Conservation (phyloP, 2,329 filamentous ascomycete genomes). For the Fusarium dlaminii region DNA sequence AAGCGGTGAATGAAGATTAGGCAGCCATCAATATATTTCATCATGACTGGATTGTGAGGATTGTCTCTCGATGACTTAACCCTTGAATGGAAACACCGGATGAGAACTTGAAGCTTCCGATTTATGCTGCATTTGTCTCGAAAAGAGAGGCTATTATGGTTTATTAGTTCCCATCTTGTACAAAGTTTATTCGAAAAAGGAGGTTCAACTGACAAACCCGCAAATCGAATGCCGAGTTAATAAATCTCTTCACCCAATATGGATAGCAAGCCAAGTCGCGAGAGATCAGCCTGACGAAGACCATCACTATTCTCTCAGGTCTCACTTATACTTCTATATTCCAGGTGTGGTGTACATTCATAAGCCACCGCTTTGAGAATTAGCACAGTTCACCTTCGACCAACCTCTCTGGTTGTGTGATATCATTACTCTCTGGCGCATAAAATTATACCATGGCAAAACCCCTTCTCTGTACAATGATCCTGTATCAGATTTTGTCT, state of each 20-base stretch:
- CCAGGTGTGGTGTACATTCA: background rate
- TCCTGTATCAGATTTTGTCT: background rate
- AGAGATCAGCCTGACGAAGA: background rate
- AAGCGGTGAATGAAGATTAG: too few species aligned
- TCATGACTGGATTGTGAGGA: background rate
- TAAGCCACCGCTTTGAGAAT: slow-evolving; percentile 6
- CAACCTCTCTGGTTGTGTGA: slow-evolving; percentile 15
- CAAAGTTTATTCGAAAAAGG: too few species aligned
- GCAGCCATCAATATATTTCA: too few species aligned
- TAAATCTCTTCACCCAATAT: background rate
- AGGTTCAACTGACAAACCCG: background rate
- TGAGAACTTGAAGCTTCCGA: background rate
- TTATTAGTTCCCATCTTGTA: background rate
- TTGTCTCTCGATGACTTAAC: background rate
- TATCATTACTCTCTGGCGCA: slow-evolving; percentile 7
- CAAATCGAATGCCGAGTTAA: background rate
- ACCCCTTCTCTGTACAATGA: background rate
- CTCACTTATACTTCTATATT: background rate
- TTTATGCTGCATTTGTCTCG: background rate
- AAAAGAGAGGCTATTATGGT: background rate
- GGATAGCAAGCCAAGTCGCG: background rate
- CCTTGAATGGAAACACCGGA: background rate
- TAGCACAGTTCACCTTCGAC: slow-evolving; percentile 16
- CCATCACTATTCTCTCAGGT: background rate
- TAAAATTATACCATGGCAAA: slow-evolving; percentile 29